Evolutionary conservation across 768 basidiomycete genomes (phyloP).

Genomic region (Ephemerocybe angulata): DNA sequence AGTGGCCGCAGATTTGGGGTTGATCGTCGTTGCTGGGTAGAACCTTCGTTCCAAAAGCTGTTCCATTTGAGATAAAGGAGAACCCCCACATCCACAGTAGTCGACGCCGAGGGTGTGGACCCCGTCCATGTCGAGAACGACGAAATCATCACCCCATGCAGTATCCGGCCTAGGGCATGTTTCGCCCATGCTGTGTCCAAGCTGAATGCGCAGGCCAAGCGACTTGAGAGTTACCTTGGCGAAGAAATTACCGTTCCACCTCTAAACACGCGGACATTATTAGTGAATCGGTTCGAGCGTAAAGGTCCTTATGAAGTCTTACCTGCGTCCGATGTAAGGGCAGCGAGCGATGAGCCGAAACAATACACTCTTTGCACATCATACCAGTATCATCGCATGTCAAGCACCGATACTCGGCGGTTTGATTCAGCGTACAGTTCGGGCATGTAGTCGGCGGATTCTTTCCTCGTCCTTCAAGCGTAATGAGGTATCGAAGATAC

Average conservation of each 20-base stretch:
- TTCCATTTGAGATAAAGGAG: neutral
- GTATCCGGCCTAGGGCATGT: slow-evolving; percentile 12
- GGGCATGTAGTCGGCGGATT: neutral
- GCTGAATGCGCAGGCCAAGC: slow-evolving; percentile 24
- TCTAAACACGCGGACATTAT: neutral
- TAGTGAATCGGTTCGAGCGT: neutral
- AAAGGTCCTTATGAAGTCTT: too few species aligned
- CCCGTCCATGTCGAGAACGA: slow-evolving; percentile 24
- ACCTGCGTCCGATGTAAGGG: neutral
- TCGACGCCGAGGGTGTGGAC: slow-evolving; percentile 27
- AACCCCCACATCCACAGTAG: slow-evolving; percentile 27
- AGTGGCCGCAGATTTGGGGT: neutral
- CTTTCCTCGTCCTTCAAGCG: neutral
- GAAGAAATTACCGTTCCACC: slow-evolving; percentile 8
- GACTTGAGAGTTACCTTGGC: slow-evolving; percentile 13
- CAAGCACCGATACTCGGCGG: neutral
- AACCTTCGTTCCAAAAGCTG: slow-evolving; percentile 21
- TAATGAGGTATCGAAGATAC: neutral
- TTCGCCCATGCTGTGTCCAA: slow-evolving; percentile 19
- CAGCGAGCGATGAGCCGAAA: neutral
- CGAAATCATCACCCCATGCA: slow-evolving; percentile 20
- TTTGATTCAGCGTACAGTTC: neutral
- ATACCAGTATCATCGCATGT: neutral
- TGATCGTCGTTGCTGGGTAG: slow-evolving; percentile 18
- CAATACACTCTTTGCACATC: neutral